Evolutionary conservation across 768 basidiomycete species (phyloP), one percentile per base, ranked within the genome.

Genomic region (Coprinopsis sp.): DNA sequence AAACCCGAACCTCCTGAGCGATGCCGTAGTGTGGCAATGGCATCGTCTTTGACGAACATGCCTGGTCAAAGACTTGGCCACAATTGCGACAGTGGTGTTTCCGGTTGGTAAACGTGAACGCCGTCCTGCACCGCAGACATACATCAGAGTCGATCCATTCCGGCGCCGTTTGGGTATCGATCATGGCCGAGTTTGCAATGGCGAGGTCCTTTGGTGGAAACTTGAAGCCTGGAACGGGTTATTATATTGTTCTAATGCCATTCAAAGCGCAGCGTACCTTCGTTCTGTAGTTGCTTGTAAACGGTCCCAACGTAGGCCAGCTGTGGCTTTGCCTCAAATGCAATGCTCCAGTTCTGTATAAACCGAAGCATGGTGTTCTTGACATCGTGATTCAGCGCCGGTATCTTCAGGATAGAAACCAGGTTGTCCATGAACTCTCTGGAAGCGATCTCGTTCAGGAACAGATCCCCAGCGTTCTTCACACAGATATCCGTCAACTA

Each of bases 41-140:
- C 64, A 91, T 79, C 2, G 76, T 69, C 64, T 91, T 88, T 27
- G 87, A 84, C 0, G 91, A 94, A 63, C 96, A 99, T 33, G 81
- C 76, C 45, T 94, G 91, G 66, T 97, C 95, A 59, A 96, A 98
- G 12, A 98, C 92, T 61, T 87, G 84, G 6, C 96, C 96, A 66
- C 96, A 99, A 63, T 97, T 97, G 12, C 96, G 82, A 62, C 96
- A 99, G 59, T 99, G 96, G 58, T 99, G 96, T 62, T 97, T 97
- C 41, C 96, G 79, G 61, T 98, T 98, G 24, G 93, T 96, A 62
- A 97, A 93, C 0, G 84, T 80, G 65, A 99, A 99, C 0, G 90
- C 63, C 0, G 87, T 84, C 14, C 96, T 80, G 64, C 96, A 99
- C 16, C 92, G 82, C 48, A 95, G 79, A 63, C 96, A 99, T 13